These are phyloP conservation scores for Xylaria nigripes DNA, from an alignment of 495 filamentous ascomycete species.

Conservation along the genomic window DNA sequence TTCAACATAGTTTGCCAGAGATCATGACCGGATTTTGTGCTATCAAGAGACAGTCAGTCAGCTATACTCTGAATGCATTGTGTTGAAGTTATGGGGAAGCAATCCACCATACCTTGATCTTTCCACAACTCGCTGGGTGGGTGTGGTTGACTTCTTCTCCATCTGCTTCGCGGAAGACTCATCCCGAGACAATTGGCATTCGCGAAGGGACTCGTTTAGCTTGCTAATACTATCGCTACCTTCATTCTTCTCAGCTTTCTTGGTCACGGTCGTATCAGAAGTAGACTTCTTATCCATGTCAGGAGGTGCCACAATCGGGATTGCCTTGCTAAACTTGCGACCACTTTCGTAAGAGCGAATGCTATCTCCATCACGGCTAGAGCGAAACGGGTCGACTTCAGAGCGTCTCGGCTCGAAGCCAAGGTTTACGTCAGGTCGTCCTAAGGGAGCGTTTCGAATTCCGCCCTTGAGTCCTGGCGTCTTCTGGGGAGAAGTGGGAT, in stretches of 20 bases:
- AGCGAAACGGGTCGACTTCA: constrained; percentile 32
- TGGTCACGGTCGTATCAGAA: neutral
- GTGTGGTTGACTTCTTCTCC: constrained; percentile 1
- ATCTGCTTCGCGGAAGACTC: neutral
- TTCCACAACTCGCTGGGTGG: constrained; percentile 14
- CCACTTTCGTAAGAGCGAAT: constrained; percentile 16
- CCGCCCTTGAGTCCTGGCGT: constrained; percentile 5
- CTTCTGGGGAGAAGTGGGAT: constrained; percentile 44
- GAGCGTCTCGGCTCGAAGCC: constrained; percentile 15
- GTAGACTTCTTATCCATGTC: constrained; percentile 7
- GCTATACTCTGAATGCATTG: neutral
- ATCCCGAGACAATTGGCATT: neutral
- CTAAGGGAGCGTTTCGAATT: constrained; percentile 4
- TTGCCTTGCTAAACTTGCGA: constrained; percentile 22
- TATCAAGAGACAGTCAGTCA: constrained; percentile 11
- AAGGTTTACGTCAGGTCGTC: constrained; percentile 8
- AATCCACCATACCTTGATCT: constrained; percentile 21
- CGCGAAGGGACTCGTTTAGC: neutral
- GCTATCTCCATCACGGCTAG: constrained; percentile 21
- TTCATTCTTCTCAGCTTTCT: neutral
- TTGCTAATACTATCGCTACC: neutral
- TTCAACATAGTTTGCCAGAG: constrained; percentile 39
- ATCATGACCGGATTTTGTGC: constrained; percentile 23
- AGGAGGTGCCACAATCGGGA: constrained; percentile 24
- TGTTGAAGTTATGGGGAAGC: neutral